Base-by-base conservation (phyloP, 306 rosid species). In the Castanopsis chinensis region DNA sequence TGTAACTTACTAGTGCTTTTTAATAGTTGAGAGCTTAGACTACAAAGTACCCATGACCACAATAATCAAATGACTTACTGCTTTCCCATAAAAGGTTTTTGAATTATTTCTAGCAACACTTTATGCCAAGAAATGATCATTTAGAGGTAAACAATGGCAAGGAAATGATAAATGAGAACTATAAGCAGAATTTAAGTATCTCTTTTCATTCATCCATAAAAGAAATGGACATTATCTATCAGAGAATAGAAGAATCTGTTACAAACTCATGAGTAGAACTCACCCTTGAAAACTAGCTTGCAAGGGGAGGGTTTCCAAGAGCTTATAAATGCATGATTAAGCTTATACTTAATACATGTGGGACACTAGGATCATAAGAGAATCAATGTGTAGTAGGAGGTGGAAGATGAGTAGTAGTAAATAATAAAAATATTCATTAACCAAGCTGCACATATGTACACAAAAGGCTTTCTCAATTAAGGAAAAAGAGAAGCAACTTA, bases 401-500 rank as follows among this genome's bases (percentile, higher is more conserved):
- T 51, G 3, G 54, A 69, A 20, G 10, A 33, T 7, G 49, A 23
- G 37, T 13, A 0, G 69, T 21, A 51, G 11, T 15, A 27, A 45
- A 45, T 32, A 70, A 61, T 60, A 1, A 61, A 69, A 28, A 55
- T 12, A 63, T 14, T 58, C 28, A 20, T 56, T 21, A 57, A 70
- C 15, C 32, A 11, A 45, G 63, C 41, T 35, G 57, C 70, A 64
- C 17, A 27, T 64, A 45, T 15, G 21, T 15, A 49, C 11, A 9
- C 71, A 25, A n/a, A 78, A 77, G 25, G 14, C 3, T 69, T 64
- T 41, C 52, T 54, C 37, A 57, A 69, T 69, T 28, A 84, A 20
- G 67, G 5, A 49, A 73, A 79, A 84, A 79, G 30, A 63, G 52
- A 35, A 70, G 79, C 61, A 85, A 81, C 92, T 87, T 87, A 92